Evolutionary conservation across 2,329 filamentous ascomycete genomes (phyloP), one percentile per base, ranked within the genome.

Genomic region (Cryphonectria parasitica): DNA sequence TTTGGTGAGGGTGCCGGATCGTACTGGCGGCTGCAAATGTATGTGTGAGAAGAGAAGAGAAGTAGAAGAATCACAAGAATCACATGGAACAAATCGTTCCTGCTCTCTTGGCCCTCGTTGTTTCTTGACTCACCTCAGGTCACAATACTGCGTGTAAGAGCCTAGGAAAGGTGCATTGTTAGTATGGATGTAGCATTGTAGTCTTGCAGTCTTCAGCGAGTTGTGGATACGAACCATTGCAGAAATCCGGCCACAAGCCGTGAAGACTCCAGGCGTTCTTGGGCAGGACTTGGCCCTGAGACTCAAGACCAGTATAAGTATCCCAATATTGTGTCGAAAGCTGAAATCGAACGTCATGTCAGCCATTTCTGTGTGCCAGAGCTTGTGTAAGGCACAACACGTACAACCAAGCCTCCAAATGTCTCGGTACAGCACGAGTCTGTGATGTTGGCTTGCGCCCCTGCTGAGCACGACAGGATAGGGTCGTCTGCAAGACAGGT

Each of bases 381-480:
- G 7, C 6, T 31, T 11, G 28, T 15, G n/a, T 45, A 63, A 41
- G 34, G 28, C 25, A 28, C 17, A 10, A 10, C 36, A 25, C 49
- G n/a, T 74, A 83, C 80, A 43, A 91, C 76, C 6, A 91, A 82
- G 4, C 89, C 89, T 39, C 89, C 89, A 74, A 82, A 91, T 0
- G 89, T 91, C 80, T 91, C 89, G 22, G 83, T 83, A 75, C 89
- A 91, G 83, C 89, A 91, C 0, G 86, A 86, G 75, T 91, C 89
- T 45, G 87, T 85, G 67, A 81, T 77, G 45, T 75, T 1, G 81
- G 82, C 34, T 79, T 78, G 7, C 84, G 86, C 74, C 1, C 79
- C 76, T 28, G 78, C 74, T 0, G 85, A 86, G 79, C 87, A 88
- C 1, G 86, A 89, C 43, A 86, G 79, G 19, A 80, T 74, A 0